Percentiles rank a stretch among this genome's conserved stretches.
Conservation (phyloP, 129 eudicot genomes). For the Arctium lappa region DNA sequence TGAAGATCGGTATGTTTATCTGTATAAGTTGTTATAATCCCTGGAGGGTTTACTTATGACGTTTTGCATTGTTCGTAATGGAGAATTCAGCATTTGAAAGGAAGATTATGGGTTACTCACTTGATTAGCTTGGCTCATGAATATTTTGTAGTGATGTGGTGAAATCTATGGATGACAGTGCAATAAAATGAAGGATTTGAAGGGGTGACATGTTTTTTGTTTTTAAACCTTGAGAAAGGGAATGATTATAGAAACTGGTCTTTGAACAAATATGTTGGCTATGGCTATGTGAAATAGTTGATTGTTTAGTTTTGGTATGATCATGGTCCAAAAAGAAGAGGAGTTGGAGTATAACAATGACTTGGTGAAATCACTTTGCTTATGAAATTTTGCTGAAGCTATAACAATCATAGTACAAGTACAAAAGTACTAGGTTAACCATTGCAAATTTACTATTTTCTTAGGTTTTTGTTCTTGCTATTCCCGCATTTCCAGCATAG, state of each 20-base stretch:
- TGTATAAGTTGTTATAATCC: not conserved
- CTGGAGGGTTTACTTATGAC: not conserved
- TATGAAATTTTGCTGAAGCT: not conserved
- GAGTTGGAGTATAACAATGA: not conserved
- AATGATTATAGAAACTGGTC: not conserved
- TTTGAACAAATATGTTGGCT: not conserved
- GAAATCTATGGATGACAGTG: not conserved
- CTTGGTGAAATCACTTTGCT: not conserved
- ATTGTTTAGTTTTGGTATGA: not conserved
- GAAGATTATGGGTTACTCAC: not conserved
- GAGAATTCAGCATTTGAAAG: not conserved
- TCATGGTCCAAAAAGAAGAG: not conserved
- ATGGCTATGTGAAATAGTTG: not conserved
- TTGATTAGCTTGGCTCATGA: not conserved
- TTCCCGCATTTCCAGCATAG: not conserved
- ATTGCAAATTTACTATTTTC: not conserved
- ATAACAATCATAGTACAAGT: not conserved
- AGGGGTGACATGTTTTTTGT: not conserved
- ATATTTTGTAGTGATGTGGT: not conserved
- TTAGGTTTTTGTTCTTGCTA: not conserved
- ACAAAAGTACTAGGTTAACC: not conserved
- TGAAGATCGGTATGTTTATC: not conserved
- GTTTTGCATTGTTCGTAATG: not conserved
- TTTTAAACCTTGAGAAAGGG: not conserved
- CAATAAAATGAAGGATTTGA: not conserved